A percentile compares a stretch with the other conserved stretches of the same genome.
Conservation (phyloP, 2,329 filamentous ascomycete species). For the Aschersonia sp. region DNA sequence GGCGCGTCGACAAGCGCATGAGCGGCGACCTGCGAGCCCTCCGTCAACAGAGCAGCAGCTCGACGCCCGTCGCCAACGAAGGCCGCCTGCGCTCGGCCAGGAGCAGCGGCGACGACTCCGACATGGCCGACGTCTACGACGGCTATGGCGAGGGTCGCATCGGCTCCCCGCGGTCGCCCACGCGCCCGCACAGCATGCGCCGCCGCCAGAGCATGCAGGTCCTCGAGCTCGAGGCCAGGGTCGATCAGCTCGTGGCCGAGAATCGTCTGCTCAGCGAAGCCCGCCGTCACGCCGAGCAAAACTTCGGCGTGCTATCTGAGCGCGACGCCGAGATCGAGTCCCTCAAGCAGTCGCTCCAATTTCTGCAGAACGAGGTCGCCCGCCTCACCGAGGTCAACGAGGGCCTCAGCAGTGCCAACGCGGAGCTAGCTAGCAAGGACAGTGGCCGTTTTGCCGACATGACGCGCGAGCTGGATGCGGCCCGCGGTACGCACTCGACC, state of each 20-base stretch:
- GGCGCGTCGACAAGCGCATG: slow-evolving; percentile 50
- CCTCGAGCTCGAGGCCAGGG: slow-evolving; percentile 72
- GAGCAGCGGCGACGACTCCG: slow-evolving; percentile 12
- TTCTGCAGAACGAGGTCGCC: slow-evolving; percentile 67
- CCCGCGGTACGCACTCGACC: slow-evolving; percentile 48
- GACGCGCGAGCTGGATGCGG: slow-evolving; percentile 52
- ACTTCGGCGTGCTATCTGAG: slow-evolving; percentile 55
- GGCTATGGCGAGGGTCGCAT: slow-evolving; percentile 81
- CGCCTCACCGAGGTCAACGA: slow-evolving; percentile 74
- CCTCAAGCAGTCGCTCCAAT: slow-evolving; percentile 64
- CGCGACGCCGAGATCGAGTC: slow-evolving; percentile 78
- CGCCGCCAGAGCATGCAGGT: slow-evolving; percentile 96
- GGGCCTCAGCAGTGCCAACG: slow-evolving; percentile 62
- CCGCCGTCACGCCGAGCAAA: slow-evolving; percentile 53
- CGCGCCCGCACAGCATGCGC: slow-evolving; percentile 86
- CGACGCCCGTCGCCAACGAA: slow-evolving; percentile 68
- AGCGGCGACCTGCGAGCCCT: slow-evolving; percentile 55
- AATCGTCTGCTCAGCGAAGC: slow-evolving; percentile 68
- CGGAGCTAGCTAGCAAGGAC: slow-evolving; percentile 61
- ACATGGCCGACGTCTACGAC: slow-evolving; percentile 91
- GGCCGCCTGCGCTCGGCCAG: slow-evolving; percentile 52
- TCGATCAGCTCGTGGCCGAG: slow-evolving; percentile 76
- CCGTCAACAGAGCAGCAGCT: slow-evolving; percentile 18
- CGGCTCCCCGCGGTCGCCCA: slow-evolving; percentile 81
- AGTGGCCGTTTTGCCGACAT: slow-evolving; percentile 55